Conservation (phyloP, 2,329 filamentous ascomycete genomes). For the Cadophora gregata region DNA sequence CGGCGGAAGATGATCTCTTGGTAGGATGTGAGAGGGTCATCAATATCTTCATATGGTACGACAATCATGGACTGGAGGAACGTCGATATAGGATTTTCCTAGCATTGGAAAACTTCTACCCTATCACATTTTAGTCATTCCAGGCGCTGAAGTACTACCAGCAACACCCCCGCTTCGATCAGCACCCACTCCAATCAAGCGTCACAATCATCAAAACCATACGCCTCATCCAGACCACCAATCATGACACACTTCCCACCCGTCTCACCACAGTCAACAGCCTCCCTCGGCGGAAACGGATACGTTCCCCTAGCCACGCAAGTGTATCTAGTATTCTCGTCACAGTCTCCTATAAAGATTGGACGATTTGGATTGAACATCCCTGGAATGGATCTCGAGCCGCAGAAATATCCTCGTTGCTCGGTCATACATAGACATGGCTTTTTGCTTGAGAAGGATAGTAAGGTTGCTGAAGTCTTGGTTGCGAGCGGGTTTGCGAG, state of each 20-base stretch:
- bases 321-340: neutral
- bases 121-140: too few relatives aligned
- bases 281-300: neutral
- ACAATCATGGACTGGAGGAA: too few relatives aligned
- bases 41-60: neutral
- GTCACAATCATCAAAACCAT: neutral
- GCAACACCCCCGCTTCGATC: neutral
- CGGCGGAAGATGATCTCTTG: slow-evolving; percentile 23
- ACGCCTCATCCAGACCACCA: neutral
- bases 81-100: too few relatives aligned
- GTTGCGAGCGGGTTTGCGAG: neutral
- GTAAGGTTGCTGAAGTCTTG: neutral
- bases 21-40: neutral
- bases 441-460: neutral
- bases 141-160: too few relatives aligned
- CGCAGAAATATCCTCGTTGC: neutral
- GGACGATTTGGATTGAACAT: neutral
- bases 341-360: neutral
- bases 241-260: neutral
- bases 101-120: too few relatives aligned
- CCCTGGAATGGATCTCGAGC: neutral
- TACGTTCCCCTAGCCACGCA: neutral
- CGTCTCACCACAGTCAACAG: neutral
- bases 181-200: neutral
- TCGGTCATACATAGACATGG: neutral